Evolutionary conservation across 2,329 filamentous ascomycete species (phyloP), one percentile per base, ranked within the genome.

Genomic region (Xylariales sp.): DNA sequence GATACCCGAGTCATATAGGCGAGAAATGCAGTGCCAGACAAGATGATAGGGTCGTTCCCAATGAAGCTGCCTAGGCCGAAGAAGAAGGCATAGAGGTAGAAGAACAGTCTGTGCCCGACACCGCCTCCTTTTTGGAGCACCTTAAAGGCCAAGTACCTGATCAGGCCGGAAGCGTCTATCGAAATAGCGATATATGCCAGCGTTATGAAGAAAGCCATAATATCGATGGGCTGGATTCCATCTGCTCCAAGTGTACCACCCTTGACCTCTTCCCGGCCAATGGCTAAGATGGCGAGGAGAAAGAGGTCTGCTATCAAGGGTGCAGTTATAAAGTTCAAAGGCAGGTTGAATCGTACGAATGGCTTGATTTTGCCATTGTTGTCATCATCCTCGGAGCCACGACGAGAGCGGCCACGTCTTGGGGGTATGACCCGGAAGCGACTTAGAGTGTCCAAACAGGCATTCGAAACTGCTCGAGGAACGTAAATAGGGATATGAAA

Each of bases 1-100:
- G 83, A 86, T 0, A 86, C 82, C 5, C 82, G 70, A 1, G 83
- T 88, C 82, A 88, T 86, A 59, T 88, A 88, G 3, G 84, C 80
- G 10, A 88, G 70, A 42, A 88, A 88, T 1, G 84, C 76, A 0
- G 84, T 88, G 2, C 84, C 84, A 0, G 83, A 86, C 0, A 88
- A 63, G 40, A 88, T 86, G 47, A 88, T 82, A 0, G 84, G 84
- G 49, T 88, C 84, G 44, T 88, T 88, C 6, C 84, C 84, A 37
- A 88, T 82, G 51, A 84, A 83, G 53, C 66, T 77, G 2, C 82
- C 82, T 1, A 88, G 60, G 4, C 59, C 57, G 48, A 86, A 86
- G 65, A 87, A 88, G 65, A 88, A 87, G 27, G 69, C 61, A 52
- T 87, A 88, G 4, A 88, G 76, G 54, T 83, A 86, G 58, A 87